Conservation (phyloP, 176 grass and related monocot species). For the Carex cristatella region DNA sequence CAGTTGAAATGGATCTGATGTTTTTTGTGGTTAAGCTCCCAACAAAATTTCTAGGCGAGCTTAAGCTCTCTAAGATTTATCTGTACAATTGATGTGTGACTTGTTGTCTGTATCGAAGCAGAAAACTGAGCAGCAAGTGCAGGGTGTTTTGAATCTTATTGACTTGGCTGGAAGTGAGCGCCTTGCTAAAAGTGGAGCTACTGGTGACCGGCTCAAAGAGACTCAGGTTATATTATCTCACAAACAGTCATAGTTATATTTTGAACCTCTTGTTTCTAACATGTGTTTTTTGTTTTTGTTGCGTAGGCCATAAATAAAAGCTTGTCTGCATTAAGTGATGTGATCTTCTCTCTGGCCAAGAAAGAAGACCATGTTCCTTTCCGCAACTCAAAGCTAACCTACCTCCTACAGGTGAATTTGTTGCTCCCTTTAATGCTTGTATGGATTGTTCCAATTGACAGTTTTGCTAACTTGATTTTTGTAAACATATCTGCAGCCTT, state of each 20-base stretch:
- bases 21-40: background rate
- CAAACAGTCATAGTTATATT: background rate
- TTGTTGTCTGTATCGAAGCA: constrained; percentile 14
- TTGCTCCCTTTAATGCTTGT: background rate
- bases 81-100: background rate
- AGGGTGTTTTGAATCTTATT: constrained; percentile 82
- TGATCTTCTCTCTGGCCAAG: constrained; percentile 85
- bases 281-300: background rate
- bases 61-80: too few species aligned
- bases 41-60: background rate
- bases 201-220: constrained; percentile 88
- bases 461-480: background rate
- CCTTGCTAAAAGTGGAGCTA: constrained; percentile 80
- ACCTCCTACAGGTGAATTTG: constrained; percentile 70
- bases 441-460: background rate
- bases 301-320: constrained; percentile 90
- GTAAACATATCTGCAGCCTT: constrained; percentile 45
- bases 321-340: constrained; percentile 78
- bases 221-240: constrained; percentile 49
- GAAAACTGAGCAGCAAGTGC: constrained; percentile 79
- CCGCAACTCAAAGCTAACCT: constrained; percentile 91
- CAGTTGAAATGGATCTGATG: background rate
- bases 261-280: constrained; percentile 6
- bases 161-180: constrained; percentile 98
- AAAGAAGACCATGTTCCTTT: constrained; percentile 89